phyloP scores from a whole-genome alignment of 108 stramenopile genomes.

The Nitzschia sp. region DNA sequence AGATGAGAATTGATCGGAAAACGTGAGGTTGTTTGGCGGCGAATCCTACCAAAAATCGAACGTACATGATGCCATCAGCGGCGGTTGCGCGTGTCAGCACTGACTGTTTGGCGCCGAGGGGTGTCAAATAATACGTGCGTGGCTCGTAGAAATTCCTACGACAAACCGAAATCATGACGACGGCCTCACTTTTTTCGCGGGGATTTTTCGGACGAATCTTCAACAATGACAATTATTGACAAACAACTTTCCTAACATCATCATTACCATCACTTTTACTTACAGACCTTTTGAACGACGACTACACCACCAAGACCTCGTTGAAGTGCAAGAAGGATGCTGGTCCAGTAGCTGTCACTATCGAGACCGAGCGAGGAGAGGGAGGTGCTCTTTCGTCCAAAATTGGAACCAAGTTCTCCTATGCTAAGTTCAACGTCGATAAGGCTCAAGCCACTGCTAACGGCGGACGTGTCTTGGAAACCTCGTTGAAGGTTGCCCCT shows the following conservation, averaged over 20 bases:
- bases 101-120: not conserved
- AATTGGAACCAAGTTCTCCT: conserved; percentile 86
- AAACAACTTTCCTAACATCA: not conserved
- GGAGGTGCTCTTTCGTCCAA: conserved; percentile 80
- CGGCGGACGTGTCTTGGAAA: conserved; percentile 84
- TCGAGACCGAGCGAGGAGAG: conserved; percentile 82
- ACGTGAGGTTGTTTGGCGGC: not conserved
- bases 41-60: not conserved
- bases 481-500: conserved; percentile 73
- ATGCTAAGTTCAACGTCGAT: conserved; percentile 89
- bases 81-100: not conserved
- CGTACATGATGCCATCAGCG: not conserved
- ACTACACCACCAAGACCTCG: conserved; percentile 83
- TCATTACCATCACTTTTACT: not conserved
- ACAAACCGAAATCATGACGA: not conserved
- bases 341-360: conserved; percentile 84
- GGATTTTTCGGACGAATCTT: not conserved
- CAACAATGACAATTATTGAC: not conserved
- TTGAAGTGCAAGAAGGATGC: conserved; percentile 87
- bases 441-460: conserved; percentile 86
- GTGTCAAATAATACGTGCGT: conserved; percentile 7
- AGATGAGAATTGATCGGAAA: not conserved
- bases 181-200: not conserved
- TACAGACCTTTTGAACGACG: conserved; percentile 84
- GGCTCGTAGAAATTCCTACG: not conserved